A percentile compares a stretch with the other conserved stretches of the same genome.
Conservation (phyloP, 768 basidiomycete genomes). For the Tricholoma hemisulphureum region DNA sequence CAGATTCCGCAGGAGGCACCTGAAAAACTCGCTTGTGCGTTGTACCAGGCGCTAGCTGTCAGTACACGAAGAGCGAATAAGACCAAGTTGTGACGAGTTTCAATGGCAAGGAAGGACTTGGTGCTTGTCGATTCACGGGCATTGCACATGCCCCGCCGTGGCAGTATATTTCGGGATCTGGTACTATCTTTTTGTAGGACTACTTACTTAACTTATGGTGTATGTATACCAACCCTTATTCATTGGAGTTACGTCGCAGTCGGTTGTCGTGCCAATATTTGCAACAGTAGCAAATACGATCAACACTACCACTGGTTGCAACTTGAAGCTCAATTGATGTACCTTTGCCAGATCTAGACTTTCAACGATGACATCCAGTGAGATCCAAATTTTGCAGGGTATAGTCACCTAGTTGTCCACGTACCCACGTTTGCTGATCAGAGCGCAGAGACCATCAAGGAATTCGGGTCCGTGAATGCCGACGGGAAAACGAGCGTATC, state of each 20-base stretch:
- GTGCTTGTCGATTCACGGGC: too few species aligned
- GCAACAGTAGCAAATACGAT: too few species aligned
- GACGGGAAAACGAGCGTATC: constrained; percentile 38
- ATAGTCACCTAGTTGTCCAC: not conserved
- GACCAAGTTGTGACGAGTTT: constrained; percentile 4
- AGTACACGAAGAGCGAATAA: not conserved
- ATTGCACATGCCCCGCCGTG: too few species aligned
- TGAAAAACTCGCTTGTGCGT: constrained; percentile 17
- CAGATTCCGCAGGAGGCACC: constrained; percentile 26
- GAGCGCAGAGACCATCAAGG: constrained; percentile 42
- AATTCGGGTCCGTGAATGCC: constrained; percentile 36
- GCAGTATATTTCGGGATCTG: too few species aligned
- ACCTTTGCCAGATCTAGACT: not conserved
- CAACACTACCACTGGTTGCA: too few species aligned
- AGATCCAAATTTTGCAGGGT: constrained; percentile 38
- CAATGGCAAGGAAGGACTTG: too few species aligned
- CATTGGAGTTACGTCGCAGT: too few species aligned
- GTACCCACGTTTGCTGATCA: not conserved
- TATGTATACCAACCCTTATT: too few species aligned
- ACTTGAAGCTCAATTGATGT: too few species aligned
- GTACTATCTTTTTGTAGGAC: too few species aligned
- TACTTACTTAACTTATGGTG: too few species aligned
- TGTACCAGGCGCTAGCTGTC: constrained; percentile 14
- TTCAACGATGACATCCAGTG: constrained; percentile 28
- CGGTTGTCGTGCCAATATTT: too few species aligned